Evolutionary conservation across 768 basidiomycete species (phyloP), one percentile per base, ranked within the genome.

Genomic region (Lenzites betulinus): DNA sequence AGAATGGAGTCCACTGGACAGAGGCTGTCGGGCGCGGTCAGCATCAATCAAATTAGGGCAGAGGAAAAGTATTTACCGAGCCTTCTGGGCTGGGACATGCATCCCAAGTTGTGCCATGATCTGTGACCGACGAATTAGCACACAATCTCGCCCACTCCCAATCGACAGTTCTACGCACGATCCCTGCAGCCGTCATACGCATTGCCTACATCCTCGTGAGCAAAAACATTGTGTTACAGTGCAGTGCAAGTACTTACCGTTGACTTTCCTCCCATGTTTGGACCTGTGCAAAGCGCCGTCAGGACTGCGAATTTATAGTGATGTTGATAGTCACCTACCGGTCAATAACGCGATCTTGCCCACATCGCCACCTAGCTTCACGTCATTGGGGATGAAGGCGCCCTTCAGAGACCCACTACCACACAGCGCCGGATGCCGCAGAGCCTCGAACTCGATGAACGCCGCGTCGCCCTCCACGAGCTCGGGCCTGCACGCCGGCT

Each of bases 71-170:
- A 70, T 80, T 58, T 65, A 92, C 89, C 85, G 81, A 26, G 97
- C 96, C 61, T 76, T 82, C 38, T 81, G 72, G 0, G 97, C 96
- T 30, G 97, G 96, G 2, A 98, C 93, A 46, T 89, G 83, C 92
- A 97, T 98, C 22, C 97, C 97, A 16, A 98, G 79, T 70, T 95
- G 95, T 3, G 95, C 93, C 90, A 97, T 91, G 61, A 93, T 91
- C 85, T 89, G 54, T 5, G 6, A 20, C 22, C 23, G 18, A 36
- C 7, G 1, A 20, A 4, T 25, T 41, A 22, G 38, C 54, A 3
- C 52, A 20, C 35, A 15, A 12, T 1, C 18, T 7, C 2, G 16
- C 33, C 5, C 9, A 30, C 41, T 12, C 18, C 11, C 25, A 6
- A 26, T n/a, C n/a, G n/a, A n/a, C n/a, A 13, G 9, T 6, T 26